Conservation (phyloP, 345 rosid species). For the Lepidium aucheri region DNA sequence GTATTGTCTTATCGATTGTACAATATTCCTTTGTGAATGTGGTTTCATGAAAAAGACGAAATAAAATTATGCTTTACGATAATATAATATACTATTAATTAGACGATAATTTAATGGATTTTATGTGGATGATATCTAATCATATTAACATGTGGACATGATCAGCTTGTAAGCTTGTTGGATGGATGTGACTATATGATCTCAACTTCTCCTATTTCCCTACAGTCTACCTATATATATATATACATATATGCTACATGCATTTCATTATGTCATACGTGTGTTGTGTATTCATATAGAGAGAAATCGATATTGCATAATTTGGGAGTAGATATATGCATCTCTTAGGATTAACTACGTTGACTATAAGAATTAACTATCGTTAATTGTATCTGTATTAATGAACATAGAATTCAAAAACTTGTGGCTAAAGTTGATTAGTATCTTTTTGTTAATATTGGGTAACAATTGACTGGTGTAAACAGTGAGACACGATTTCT, state of each 20-base stretch:
- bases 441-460: too few relatives aligned
- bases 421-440: too few relatives aligned
- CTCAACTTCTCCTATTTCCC: background rate
- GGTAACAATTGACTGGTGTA: too few relatives aligned
- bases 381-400: too few relatives aligned
- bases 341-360: background rate
- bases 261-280: background rate
- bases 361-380: too few relatives aligned
- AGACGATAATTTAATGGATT: background rate
- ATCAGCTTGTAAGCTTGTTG: conserved; percentile 11
- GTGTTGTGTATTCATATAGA: background rate
- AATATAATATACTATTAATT: background rate
- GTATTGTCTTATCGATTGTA: background rate
- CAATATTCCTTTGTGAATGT: background rate
- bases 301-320: background rate
- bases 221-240: background rate
- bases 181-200: conserved; percentile 13
- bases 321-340: background rate
- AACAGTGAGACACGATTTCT: too few relatives aligned
- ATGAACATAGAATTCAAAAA: too few relatives aligned
- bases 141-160: conserved; percentile 19
- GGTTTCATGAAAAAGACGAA: background rate
- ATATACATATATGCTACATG: background rate
- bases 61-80: background rate
- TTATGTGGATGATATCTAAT: conserved; percentile 7